Conservation (phyloP, 768 basidiomycete species). For the Boletus bicolor region DNA sequence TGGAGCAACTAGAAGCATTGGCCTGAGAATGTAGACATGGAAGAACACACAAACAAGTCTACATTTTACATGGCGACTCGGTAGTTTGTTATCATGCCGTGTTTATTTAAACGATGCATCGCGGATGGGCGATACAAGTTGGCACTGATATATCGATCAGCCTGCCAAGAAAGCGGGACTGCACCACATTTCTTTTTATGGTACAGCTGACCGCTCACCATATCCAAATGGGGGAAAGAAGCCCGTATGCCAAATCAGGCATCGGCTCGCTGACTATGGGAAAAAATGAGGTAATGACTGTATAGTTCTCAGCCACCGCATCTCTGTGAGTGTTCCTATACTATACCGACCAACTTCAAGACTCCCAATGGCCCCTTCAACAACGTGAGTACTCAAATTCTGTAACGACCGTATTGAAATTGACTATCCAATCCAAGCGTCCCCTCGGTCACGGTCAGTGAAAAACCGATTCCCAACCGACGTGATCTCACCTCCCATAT, state of each 20-base stretch:
- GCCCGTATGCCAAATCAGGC: too few species aligned
- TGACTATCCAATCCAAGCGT: constrained; percentile 32
- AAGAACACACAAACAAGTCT: not conserved
- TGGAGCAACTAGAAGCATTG: not conserved
- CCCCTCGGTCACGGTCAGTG: constrained; percentile 46
- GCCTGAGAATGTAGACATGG: not conserved
- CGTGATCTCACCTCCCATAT: constrained; percentile 11
- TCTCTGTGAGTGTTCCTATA: constrained; percentile 10
- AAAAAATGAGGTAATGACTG: constrained; percentile 30
- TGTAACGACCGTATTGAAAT: not conserved
- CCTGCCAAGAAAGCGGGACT: too few species aligned
- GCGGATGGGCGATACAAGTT: not conserved
- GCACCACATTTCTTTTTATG: too few species aligned
- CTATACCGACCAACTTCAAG: constrained; percentile 36
- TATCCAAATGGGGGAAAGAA: not conserved
- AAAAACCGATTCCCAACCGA: not conserved
- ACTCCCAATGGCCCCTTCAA: constrained; percentile 47
- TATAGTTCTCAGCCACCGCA: constrained; percentile 41
- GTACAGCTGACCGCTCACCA: not conserved
- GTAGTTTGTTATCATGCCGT: too few species aligned
- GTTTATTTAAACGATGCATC: not conserved
- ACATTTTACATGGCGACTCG: not conserved
- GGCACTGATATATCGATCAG: too few species aligned
- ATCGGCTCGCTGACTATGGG: constrained; percentile 15
- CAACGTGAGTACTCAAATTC: constrained; percentile 43